These are phyloP conservation scores for Avicennia marina DNA, from an alignment of 257 asterid genomes.

Conservation along the genomic window DNA sequence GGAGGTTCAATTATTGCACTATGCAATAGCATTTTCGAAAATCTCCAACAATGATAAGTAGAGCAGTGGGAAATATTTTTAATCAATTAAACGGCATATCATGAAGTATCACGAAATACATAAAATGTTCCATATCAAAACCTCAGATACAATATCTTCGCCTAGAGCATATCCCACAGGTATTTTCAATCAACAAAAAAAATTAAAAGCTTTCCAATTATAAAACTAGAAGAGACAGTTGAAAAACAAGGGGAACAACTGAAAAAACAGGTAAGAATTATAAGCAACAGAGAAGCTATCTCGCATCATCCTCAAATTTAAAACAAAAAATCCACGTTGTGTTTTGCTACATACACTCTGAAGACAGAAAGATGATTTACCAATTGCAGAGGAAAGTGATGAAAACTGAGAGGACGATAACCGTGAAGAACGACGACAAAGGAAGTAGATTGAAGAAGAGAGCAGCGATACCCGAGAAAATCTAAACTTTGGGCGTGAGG, in stretches of 20 bases:
- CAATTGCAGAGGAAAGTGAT: constrained; percentile 14
- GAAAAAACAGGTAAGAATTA: too few relatives aligned
- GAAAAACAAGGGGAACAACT: too few relatives aligned
- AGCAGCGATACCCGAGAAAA: constrained; percentile 10
- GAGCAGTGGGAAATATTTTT: too few relatives aligned
- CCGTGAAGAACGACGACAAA: constrained; percentile 13
- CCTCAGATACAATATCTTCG: too few relatives aligned
- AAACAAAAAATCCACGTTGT: neutral
- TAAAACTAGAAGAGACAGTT: too few relatives aligned
- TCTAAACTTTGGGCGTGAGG: constrained; percentile 7
- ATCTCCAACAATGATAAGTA: neutral
- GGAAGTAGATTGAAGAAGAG: constrained; percentile 17
- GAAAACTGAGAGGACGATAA: constrained; percentile 19
- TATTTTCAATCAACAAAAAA: constrained; percentile 2
- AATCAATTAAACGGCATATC: too few relatives aligned
- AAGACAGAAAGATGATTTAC: constrained; percentile 11
- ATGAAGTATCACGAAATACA: too few relatives aligned
- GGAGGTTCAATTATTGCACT: neutral
- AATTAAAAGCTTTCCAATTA: too few relatives aligned
- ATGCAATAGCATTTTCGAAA: neutral
- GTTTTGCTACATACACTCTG: too few relatives aligned
- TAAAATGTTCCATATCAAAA: too few relatives aligned
- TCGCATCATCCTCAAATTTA: neutral
- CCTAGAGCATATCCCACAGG: constrained; percentile 7
- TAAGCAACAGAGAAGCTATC: too few relatives aligned